phyloP scores from a whole-genome alignment of 768 basidiomycete species.

The Gelatoporia subvermispora region DNA sequence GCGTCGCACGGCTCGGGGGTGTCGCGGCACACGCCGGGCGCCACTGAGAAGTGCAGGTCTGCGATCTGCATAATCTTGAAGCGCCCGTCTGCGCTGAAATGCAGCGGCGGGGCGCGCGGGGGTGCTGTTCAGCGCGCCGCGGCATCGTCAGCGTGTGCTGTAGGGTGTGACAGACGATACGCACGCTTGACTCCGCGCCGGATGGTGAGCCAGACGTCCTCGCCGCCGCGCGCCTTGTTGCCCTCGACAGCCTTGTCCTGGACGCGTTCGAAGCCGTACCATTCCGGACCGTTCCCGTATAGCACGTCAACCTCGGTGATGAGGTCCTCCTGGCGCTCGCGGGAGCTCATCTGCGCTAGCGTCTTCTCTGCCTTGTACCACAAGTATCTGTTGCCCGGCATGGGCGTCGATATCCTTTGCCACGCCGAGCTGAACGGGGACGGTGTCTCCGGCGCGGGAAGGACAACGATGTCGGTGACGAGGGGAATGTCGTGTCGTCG shows the following conservation, averaged over 20 bases:
- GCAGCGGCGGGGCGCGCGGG: slow-evolving; percentile 71
- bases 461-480: slow-evolving; percentile 66
- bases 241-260: slow-evolving; percentile 55
- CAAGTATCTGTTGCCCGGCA: slow-evolving; percentile 54
- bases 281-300: slow-evolving; percentile 78
- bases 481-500: slow-evolving; percentile 77
- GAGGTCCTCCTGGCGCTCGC: slow-evolving; percentile 50
- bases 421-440: slow-evolving; percentile 47
- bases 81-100: slow-evolving; percentile 76
- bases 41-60: slow-evolving; percentile 89
- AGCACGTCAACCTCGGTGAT: slow-evolving; percentile 92
- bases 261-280: slow-evolving; percentile 78
- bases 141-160: slow-evolving; percentile 1
- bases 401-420: slow-evolving; percentile 50
- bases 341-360: slow-evolving; percentile 50
- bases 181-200: slow-evolving; percentile 72
- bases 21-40: slow-evolving; percentile 73
- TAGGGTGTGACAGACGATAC: slow-evolving; percentile 19
- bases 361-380: slow-evolving; percentile 80
- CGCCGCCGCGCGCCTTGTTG: slow-evolving; percentile 23
- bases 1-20: slow-evolving; percentile 47
- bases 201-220: slow-evolving; percentile 61
- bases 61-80: slow-evolving; percentile 91
- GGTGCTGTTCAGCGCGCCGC: slow-evolving; percentile 36
- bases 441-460: slow-evolving; percentile 51